A percentile compares a stretch with the other conserved stretches of the same genome.
Evolutionary conservation across 176 grass and related monocot genomes (phyloP).

Genomic region (Urochloa ruziziensis): DNA sequence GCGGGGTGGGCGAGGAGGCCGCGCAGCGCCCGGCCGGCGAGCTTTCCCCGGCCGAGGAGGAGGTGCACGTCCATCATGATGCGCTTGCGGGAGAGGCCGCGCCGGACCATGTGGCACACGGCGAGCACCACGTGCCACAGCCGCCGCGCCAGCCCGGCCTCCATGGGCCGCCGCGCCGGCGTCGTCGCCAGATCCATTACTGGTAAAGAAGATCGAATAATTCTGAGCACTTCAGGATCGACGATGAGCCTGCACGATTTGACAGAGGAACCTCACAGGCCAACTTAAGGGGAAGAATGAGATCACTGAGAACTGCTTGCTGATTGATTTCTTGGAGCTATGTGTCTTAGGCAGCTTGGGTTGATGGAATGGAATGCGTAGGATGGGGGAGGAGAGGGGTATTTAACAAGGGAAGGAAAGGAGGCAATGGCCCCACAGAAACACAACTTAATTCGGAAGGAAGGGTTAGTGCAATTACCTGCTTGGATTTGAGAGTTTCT

Average conservation of each 20-base stretch:
- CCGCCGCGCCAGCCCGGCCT: conserved; percentile 58
- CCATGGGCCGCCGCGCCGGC: conserved; percentile 56
- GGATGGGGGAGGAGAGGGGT: conserved; percentile 21
- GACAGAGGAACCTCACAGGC: neutral
- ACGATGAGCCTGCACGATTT: neutral
- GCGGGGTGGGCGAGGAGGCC: conserved; percentile 41
- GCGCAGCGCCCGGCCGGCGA: conserved; percentile 57
- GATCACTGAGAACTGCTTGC: neutral
- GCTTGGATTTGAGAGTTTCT: neutral
- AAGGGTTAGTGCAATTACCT: neutral
- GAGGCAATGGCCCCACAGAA: neutral
- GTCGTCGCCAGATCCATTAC: conserved; percentile 44
- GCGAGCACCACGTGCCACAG: conserved; percentile 74
- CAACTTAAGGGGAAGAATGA: neutral
- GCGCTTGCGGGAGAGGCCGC: conserved; percentile 68
- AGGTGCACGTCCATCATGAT: conserved; percentile 74
- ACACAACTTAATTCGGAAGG: conserved; percentile 24
- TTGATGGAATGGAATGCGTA: conserved; percentile 23
- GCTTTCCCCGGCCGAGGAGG: conserved; percentile 72
- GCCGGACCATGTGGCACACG: conserved; percentile 80
- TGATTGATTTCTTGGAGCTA: neutral
- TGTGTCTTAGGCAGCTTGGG: conserved; percentile 1
- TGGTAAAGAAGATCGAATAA: neutral
- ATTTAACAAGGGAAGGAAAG: conserved; percentile 40
- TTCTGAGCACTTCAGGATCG: neutral